Conservation (phyloP, 257 asterid species). For the Buddleja alternifolia region DNA sequence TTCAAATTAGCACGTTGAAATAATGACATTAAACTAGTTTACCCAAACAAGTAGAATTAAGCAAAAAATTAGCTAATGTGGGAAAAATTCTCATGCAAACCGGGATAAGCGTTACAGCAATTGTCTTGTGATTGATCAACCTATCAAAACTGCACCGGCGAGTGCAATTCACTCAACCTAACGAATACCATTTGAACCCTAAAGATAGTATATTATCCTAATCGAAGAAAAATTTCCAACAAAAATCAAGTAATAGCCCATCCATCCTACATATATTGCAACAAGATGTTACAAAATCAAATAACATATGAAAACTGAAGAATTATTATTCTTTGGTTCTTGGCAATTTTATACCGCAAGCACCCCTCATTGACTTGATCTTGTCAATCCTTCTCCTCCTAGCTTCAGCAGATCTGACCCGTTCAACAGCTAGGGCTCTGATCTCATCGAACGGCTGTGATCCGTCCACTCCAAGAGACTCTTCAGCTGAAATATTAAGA, state of each 20-base stretch:
- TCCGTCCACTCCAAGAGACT: slow-evolving; percentile 26
- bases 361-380: slow-evolving; percentile 32
- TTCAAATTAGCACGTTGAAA: too few species aligned
- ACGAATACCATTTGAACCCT: too few species aligned
- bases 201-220: neutral
- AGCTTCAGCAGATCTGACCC: slow-evolving; percentile 61
- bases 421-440: slow-evolving; percentile 29
- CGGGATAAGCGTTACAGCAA: too few species aligned
- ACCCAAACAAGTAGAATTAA: too few species aligned
- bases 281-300: neutral
- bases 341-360: slow-evolving; percentile 26
- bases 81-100: too few species aligned
- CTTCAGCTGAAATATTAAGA: slow-evolving; percentile 42
- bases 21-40: too few species aligned
- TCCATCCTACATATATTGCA: neutral
- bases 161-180: too few species aligned
- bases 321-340: neutral
- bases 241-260: neutral
- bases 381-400: slow-evolving; percentile 54
- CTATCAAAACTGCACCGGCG: too few species aligned
- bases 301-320: neutral
- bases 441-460: slow-evolving; percentile 42
- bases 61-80: too few species aligned
- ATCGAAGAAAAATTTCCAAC: neutral
- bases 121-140: too few species aligned